These are phyloP conservation scores for Dorcoceras hygrometricum DNA, from an alignment of 257 asterid species.

Conservation along the genomic window DNA sequence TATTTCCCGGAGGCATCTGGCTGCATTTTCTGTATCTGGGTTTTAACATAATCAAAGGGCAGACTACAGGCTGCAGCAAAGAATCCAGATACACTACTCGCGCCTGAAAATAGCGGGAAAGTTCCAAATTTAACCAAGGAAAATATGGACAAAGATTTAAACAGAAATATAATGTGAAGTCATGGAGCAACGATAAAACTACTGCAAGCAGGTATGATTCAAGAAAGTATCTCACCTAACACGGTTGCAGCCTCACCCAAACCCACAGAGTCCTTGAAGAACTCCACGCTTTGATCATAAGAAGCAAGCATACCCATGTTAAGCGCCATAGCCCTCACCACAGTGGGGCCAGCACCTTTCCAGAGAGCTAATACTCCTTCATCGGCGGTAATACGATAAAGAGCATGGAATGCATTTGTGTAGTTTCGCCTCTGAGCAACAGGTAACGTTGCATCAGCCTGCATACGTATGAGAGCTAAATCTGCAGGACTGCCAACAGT, in stretches of 20 bases:
- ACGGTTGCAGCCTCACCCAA: slow-evolving; percentile 73
- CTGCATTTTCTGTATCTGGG: slow-evolving; percentile 97
- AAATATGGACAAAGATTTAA: not conserved
- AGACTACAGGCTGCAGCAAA: slow-evolving; percentile 93
- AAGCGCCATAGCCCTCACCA: slow-evolving; percentile 99
- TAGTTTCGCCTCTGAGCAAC: slow-evolving; percentile 81
- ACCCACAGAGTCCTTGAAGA: slow-evolving; percentile 66
- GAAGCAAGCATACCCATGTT: slow-evolving; percentile 99
- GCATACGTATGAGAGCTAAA: slow-evolving; percentile 96
- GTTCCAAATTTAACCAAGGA: not conserved
- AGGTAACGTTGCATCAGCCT: slow-evolving; percentile 96
- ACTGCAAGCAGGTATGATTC: not conserved
- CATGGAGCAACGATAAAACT: too few species aligned
- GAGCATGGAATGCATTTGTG: slow-evolving; percentile 88
- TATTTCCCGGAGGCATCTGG: slow-evolving; percentile 82
- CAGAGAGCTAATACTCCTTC: slow-evolving; percentile 91
- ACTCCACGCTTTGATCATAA: slow-evolving; percentile 88
- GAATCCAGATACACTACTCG: slow-evolving; percentile 86
- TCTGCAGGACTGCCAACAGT: slow-evolving; percentile 91
- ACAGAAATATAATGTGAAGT: not conserved
- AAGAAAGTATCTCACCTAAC: slow-evolving; percentile 46
- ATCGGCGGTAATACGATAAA: slow-evolving; percentile 60
- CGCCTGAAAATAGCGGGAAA: slow-evolving; percentile 44
- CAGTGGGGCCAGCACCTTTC: slow-evolving; percentile 99
- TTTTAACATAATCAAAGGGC: slow-evolving; percentile 90